These are phyloP conservation scores for Tritrichomonas foetus DNA, from an alignment of 208 protist species.

Conservation along the genomic window DNA sequence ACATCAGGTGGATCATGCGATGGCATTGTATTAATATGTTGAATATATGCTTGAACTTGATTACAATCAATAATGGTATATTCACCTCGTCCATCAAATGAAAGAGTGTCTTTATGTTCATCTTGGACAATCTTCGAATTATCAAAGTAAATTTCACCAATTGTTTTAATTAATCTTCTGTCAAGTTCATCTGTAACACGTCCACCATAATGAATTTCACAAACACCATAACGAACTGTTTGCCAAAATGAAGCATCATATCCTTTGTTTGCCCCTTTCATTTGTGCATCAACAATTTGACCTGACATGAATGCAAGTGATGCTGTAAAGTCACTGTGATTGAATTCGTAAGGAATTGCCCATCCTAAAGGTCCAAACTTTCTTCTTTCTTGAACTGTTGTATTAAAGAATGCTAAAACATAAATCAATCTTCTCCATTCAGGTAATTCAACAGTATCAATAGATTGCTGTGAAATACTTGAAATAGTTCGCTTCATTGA, in stretches of 20 bases:
- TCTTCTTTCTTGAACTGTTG: conserved; percentile 85
- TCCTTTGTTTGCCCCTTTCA: conserved; percentile 62
- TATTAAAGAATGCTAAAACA: conserved; percentile 88
- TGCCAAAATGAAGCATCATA: conserved; percentile 60
- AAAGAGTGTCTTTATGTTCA: conserved; percentile 42
- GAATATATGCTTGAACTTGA: background rate
- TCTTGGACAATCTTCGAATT: background rate
- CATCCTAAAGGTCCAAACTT: conserved; percentile 97
- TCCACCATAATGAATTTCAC: conserved; percentile 96
- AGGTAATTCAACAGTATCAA: conserved; percentile 60
- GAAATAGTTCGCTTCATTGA: conserved; percentile 72
- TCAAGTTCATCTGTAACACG: conserved; percentile 96
- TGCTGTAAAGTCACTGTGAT: conserved; percentile 80
- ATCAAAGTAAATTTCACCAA: conserved; percentile 77
- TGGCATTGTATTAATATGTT: conserved; percentile 71
- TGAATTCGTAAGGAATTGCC: conserved; percentile 96
- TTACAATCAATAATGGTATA: conserved; percentile 41
- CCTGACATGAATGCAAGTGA: conserved; percentile 88
- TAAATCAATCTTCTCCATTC: conserved; percentile 91
- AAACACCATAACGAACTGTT: conserved; percentile 86
- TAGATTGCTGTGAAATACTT: background rate
- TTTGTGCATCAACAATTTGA: conserved; percentile 80
- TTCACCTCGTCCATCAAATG: conserved; percentile 61
- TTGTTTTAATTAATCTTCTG: conserved; percentile 85
- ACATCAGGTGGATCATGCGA: conserved; percentile 86